Conservation (phyloP, 805 yeast genomes). For the Starmerella vaccinii region DNA sequence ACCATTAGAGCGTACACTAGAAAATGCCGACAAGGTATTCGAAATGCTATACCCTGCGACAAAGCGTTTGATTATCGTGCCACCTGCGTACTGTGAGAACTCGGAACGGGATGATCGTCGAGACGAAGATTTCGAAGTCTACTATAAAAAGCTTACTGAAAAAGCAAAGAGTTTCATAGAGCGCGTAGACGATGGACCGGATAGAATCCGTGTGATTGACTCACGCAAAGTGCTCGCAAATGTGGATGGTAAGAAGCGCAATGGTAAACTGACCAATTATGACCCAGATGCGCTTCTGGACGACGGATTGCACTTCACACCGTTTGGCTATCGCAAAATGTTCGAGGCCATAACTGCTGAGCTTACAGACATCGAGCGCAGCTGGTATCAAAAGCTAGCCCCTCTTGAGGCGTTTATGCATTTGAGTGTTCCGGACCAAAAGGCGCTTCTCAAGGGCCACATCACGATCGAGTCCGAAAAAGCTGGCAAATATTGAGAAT, state of each 20-base stretch:
- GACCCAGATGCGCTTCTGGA: conserved; percentile 1
- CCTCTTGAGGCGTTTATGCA: neutral
- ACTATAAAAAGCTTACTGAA: neutral
- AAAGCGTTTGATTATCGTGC: conserved; percentile 48
- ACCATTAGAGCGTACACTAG: conserved; percentile 38
- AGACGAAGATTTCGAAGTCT: neutral
- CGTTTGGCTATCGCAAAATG: neutral
- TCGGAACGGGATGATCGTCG: neutral
- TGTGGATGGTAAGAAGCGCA: neutral
- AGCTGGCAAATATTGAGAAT: too few relatives aligned
- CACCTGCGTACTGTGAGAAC: conserved; percentile 24
- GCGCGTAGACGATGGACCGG: too few relatives aligned
- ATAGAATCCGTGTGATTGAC: neutral
- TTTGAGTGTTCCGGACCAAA: neutral
- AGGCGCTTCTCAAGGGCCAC: neutral
- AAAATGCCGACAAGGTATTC: conserved; percentile 37
- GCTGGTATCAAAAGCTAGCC: neutral
- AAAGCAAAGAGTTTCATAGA: neutral
- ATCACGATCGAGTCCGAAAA: neutral
- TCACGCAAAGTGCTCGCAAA: neutral
- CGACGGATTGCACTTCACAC: conserved; percentile 1
- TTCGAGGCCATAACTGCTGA: neutral
- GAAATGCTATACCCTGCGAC: conserved; percentile 28
- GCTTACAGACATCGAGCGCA: neutral
- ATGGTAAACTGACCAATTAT: neutral